Conservation (phyloP, 169 alveolate genomes). For the Babesia gibsoni region DNA sequence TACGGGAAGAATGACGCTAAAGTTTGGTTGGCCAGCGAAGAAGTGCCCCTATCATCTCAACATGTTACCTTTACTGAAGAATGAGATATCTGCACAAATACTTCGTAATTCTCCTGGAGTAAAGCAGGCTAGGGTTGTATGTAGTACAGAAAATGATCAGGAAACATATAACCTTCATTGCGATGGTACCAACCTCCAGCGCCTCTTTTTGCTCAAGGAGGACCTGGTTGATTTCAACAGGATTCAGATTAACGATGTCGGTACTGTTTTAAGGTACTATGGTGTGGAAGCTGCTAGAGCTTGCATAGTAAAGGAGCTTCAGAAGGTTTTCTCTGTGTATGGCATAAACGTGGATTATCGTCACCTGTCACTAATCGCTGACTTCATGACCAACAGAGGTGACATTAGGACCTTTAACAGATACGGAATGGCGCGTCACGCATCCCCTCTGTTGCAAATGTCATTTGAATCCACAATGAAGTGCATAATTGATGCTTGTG, state of each 20-base stretch:
- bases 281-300: constrained; percentile 99
- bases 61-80: constrained; percentile 62
- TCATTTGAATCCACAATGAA: constrained; percentile 95
- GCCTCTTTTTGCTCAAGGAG: constrained; percentile 65
- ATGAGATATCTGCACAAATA: constrained; percentile 62
- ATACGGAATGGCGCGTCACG: constrained; percentile 85
- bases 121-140: constrained; percentile 65
- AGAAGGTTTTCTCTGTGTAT: constrained; percentile 92
- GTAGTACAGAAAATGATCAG: constrained; percentile 60
- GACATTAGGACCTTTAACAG: constrained; percentile 48
- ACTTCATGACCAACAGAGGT: constrained; percentile 91
- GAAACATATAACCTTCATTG: constrained; percentile 74
- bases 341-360: constrained; percentile 95
- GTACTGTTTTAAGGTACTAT: constrained; percentile 87
- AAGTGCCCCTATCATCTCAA: constrained; percentile 66
- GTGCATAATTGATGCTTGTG: constrained; percentile 88
- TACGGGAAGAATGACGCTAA: constrained; percentile 48
- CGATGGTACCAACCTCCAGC: constrained; percentile 84
- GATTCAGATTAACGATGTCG: constrained; percentile 91
- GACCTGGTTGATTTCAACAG: constrained; percentile 85
- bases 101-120: constrained; percentile 64
- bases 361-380: constrained; percentile 95
- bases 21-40: constrained; percentile 55
- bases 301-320: constrained; percentile 90
- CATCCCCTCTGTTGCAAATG: constrained; percentile 95